phyloP scores from a whole-genome alignment of 768 basidiomycete species.

The Psilocybe cubensis region DNA sequence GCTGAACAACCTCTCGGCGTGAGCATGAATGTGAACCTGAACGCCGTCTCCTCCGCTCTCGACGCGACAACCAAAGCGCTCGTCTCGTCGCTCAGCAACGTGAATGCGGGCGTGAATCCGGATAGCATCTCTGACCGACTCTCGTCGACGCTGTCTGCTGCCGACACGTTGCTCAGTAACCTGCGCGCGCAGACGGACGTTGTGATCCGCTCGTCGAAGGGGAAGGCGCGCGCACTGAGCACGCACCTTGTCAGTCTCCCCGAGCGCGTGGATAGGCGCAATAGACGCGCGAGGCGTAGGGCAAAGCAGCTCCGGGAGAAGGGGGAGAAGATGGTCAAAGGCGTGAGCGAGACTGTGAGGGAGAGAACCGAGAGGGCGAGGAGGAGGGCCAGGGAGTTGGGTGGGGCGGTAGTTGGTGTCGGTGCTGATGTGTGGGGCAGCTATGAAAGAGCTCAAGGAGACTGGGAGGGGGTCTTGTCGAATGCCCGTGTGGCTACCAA shows the following conservation, averaged over 20 bases:
- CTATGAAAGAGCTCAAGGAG: conserved; percentile 23
- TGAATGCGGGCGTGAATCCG: conserved; percentile 8
- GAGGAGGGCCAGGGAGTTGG: conserved; percentile 44
- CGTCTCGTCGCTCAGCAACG: neutral
- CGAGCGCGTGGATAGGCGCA: conserved; percentile 47
- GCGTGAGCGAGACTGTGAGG: conserved; percentile 44
- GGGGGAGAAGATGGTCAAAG: conserved; percentile 48
- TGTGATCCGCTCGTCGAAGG: conserved; percentile 52
- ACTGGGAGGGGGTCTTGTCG: conserved; percentile 17
- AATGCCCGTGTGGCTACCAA: too few species aligned
- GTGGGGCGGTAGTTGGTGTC: conserved; percentile 37
- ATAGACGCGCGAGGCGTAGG: conserved; percentile 54
- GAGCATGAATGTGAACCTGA: conserved; percentile 35
- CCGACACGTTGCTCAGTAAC: conserved; percentile 58
- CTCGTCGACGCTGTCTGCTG: conserved; percentile 57
- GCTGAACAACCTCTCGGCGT: conserved; percentile 21
- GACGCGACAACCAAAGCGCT: conserved; percentile 50
- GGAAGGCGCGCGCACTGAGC: conserved; percentile 45
- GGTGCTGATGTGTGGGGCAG: conserved; percentile 30
- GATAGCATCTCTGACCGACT: conserved; percentile 56
- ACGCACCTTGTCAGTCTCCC: conserved; percentile 46
- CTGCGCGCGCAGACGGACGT: conserved; percentile 52
- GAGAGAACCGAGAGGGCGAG: conserved; percentile 46
- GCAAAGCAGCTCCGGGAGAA: conserved; percentile 56
- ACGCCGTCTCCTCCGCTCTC: conserved; percentile 51